Evolutionary conservation across 257 asterid species (phyloP).

Genomic region (Nemophila menziesii): DNA sequence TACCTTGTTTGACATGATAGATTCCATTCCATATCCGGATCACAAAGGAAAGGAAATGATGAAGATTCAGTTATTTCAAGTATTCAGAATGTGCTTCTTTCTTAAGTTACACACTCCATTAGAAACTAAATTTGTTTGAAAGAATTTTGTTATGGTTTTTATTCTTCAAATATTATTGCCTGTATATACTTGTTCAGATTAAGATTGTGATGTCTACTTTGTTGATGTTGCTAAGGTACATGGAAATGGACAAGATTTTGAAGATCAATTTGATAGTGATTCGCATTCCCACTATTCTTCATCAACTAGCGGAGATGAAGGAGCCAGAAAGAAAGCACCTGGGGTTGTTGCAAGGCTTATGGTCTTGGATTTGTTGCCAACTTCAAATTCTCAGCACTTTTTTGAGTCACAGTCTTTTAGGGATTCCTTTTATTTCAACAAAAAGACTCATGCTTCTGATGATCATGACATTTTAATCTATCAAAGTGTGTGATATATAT

Average conservation of each 20-base stretch:
- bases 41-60: slow-evolving; percentile 45
- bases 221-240: slow-evolving; percentile 28
- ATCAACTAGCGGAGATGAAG: slow-evolving; percentile 46
- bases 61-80: slow-evolving; percentile 33
- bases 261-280: slow-evolving; percentile 24
- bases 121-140: no score
- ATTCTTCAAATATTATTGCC: slow-evolving; percentile 2
- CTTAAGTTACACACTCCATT: slow-evolving; percentile 5
- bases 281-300: slow-evolving; percentile 36
- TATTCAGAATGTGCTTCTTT: slow-evolving; percentile 44
- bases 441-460: slow-evolving; percentile 30
- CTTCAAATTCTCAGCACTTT: slow-evolving; percentile 31
- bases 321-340: slow-evolving; percentile 54
- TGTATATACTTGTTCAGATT: not conserved
- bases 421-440: slow-evolving; percentile 36
- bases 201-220: not conserved
- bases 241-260: slow-evolving; percentile 35
- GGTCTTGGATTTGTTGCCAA: slow-evolving; percentile 91
- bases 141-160: no score
- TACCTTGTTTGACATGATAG: no score
- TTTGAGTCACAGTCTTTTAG: slow-evolving; percentile 47
- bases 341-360: slow-evolving; percentile 98
- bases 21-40: no score
- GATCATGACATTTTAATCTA: slow-evolving; percentile 71
- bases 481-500: slow-evolving; percentile 64